These are phyloP conservation scores for Poteriospumella lacustris DNA, from an alignment of 108 stramenopile species.

Conservation along the genomic window DNA sequence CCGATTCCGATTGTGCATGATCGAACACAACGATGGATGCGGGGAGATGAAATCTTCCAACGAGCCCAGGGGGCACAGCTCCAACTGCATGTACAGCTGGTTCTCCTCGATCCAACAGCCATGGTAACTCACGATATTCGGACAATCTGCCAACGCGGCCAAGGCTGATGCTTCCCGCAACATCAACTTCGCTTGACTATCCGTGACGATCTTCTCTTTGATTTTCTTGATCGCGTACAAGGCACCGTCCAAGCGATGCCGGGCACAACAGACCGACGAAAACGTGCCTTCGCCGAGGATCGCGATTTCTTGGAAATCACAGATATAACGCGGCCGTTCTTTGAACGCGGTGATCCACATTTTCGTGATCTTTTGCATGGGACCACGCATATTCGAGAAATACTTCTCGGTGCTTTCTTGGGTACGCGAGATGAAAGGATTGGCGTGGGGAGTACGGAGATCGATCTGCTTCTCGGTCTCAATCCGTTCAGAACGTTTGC, in stretches of 20 bases:
- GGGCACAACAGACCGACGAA: conserved; percentile 10
- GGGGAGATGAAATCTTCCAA: conserved; percentile 8
- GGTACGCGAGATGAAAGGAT: not conserved
- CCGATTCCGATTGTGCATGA: not conserved
- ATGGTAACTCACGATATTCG: conserved; percentile 4
- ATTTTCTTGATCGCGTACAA: conserved; percentile 15
- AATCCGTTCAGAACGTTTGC: not conserved
- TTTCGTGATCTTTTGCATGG: not conserved
- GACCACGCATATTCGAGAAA: not conserved
- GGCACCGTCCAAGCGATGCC: conserved; percentile 8
- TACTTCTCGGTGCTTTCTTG: not conserved
- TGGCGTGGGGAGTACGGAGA: not conserved
- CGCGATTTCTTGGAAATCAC: conserved; percentile 11
- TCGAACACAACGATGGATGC: not conserved
- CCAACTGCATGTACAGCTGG: not conserved
- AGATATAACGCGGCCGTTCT: conserved; percentile 16
- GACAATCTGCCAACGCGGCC: not conserved
- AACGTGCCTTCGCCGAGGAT: conserved; percentile 17
- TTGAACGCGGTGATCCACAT: conserved; percentile 25
- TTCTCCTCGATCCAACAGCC: conserved; percentile 3
- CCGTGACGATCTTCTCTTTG: not conserved
- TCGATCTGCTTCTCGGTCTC: not conserved
- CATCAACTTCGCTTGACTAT: not conserved
- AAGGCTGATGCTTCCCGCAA: conserved; percentile 6
- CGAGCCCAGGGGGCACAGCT: not conserved